These are phyloP conservation scores for Claviceps capensis DNA, from an alignment of 2,329 filamentous ascomycete genomes.

Conservation along the genomic window DNA sequence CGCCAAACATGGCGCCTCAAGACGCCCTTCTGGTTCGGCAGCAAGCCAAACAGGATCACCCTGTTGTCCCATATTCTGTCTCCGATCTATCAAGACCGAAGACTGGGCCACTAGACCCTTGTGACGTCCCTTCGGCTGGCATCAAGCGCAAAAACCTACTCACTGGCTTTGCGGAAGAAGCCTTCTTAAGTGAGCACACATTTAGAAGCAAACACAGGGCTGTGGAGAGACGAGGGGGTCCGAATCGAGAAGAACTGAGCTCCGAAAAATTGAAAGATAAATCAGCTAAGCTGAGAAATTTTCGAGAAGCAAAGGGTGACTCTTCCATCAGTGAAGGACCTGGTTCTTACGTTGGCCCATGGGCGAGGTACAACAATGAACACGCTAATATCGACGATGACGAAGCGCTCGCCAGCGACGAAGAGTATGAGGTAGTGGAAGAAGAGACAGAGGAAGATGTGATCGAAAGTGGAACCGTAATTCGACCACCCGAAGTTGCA, in stretches of 20 bases:
- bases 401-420: slow-evolving; percentile 63
- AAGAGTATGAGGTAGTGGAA: slow-evolving; percentile 65
- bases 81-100: slow-evolving; percentile 54
- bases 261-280: slow-evolving; percentile 53
- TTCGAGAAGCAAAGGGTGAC: slow-evolving; percentile 74
- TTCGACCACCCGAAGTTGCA: slow-evolving; percentile 41
- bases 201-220: slow-evolving; percentile 82
- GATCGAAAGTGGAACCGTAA: slow-evolving; percentile 48
- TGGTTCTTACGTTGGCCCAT: slow-evolving; percentile 82
- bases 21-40: slow-evolving; percentile 47
- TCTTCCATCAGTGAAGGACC: slow-evolving; percentile 74
- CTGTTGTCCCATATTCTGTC: slow-evolving; percentile 52
- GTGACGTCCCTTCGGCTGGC: slow-evolving; percentile 45
- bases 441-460: slow-evolving; percentile 62
- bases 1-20: slow-evolving; percentile 51
- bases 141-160: slow-evolving; percentile 69
- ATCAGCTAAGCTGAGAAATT: slow-evolving; percentile 52
- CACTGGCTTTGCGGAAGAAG: slow-evolving; percentile 80
- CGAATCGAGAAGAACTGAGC: slow-evolving; percentile 41
- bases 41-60: slow-evolving; percentile 42
- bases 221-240: slow-evolving; percentile 52
- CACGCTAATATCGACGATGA: slow-evolving; percentile 62
- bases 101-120: slow-evolving; percentile 62
- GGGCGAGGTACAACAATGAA: slow-evolving; percentile 71
- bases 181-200: slow-evolving; percentile 76